These are phyloP conservation scores for Chondrus crispus DNA, from an alignment of 23 red algal species.

Conservation along the genomic window DNA sequence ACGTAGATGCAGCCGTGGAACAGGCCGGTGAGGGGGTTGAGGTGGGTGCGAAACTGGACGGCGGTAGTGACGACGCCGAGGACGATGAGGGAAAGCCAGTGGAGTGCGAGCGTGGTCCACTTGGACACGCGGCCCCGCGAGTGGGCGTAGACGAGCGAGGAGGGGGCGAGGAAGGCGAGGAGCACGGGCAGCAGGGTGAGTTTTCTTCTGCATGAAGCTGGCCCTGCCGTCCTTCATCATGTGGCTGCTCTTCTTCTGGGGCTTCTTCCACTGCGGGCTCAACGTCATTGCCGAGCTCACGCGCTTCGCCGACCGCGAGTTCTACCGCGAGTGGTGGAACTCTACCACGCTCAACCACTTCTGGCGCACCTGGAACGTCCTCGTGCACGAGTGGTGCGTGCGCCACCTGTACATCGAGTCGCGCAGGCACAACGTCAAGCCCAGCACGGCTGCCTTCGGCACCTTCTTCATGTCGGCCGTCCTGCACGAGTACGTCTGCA, in stretches of 20 bases:
- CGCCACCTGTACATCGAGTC: constrained; percentile 90
- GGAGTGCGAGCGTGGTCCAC: no score
- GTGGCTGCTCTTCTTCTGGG: constrained; percentile 84
- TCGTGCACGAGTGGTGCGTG: constrained; percentile 90
- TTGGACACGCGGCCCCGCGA: no score
- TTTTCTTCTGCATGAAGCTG: constrained; percentile 76
- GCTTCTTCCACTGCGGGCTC: constrained; percentile 89
- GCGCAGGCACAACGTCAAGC: constrained; percentile 39
- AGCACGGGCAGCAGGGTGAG: constrained; percentile 25
- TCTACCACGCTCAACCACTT: constrained; percentile 85
- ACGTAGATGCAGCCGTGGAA: constrained; percentile 63
- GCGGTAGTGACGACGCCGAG: no score
- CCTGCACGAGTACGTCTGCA: constrained; percentile 81
- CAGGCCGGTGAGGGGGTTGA: constrained; percentile 71
- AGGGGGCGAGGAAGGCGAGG: no score
- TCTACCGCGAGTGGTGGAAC: constrained; percentile 98
- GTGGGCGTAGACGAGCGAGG: no score
- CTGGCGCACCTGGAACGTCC: constrained; percentile 90
- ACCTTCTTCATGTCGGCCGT: constrained; percentile 86
- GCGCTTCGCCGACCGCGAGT: constrained; percentile 87
- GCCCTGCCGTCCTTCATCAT: constrained; percentile 84
- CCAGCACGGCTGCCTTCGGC: constrained; percentile 58
- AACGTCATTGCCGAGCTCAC: constrained; percentile 79
- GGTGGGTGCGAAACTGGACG: no score
- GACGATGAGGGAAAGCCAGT: no score